A percentile compares a stretch with the other conserved stretches of the same genome.
Evolutionary conservation across 352 stramenopile genomes (phyloP).

Genomic region (Pythium insidiosum): DNA sequence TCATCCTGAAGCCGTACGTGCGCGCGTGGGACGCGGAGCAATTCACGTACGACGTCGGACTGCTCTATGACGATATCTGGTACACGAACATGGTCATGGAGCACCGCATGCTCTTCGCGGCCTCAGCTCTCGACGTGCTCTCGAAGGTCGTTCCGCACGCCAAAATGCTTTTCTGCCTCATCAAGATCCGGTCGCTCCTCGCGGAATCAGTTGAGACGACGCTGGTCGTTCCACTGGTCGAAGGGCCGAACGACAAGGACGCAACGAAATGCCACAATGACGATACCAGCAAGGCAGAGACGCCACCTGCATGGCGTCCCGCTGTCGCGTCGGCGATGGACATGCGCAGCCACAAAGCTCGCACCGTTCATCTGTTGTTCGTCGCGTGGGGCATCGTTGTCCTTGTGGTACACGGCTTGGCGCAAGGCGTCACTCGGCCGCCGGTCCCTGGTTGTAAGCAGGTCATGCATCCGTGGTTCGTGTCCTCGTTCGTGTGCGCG

Average conservation of each 20-base stretch:
- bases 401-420: conserved; percentile 2
- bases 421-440: not conserved
- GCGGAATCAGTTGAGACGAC: not conserved
- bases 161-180: not conserved
- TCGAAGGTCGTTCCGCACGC: not conserved
- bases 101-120: conserved; percentile 27
- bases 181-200: not conserved
- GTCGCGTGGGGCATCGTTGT: not conserved
- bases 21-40: conserved; percentile 18
- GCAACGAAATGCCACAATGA: not conserved
- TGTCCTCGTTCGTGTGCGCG: conserved; percentile 8
- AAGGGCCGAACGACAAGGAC: too few relatives aligned
- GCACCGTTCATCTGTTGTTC: not conserved
- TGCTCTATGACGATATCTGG: conserved; percentile 32
- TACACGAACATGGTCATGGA: conserved; percentile 40
- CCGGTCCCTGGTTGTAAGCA: conserved; percentile 6
- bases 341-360: not conserved
- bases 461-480: conserved; percentile 15
- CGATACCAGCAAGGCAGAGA: not conserved
- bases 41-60: conserved; percentile 20
- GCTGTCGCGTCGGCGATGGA: too few relatives aligned
- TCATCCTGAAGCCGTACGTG: conserved; percentile 28
- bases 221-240: not conserved
- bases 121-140: not conserved
- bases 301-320: too few relatives aligned